Evolutionary conservation across 768 basidiomycete species (phyloP), one percentile per base, ranked within the genome.

Genomic region (Lepiota brunneoincarnata): DNA sequence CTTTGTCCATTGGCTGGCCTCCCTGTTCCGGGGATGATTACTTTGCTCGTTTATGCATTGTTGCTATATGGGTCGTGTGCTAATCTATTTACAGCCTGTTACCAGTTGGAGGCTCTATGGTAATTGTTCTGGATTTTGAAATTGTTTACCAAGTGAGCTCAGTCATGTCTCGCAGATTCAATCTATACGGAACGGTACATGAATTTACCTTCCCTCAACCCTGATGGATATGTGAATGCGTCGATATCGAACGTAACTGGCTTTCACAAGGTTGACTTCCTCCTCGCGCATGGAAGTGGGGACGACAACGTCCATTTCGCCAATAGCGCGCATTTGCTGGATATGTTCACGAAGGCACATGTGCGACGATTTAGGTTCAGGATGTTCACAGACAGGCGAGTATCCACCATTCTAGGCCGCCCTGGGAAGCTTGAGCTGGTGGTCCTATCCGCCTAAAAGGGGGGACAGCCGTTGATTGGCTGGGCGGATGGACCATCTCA

Each of bases 181-280:
- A 88, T 98, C 59, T 98, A 98, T 68, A 99, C 97, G 1, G 97
- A 99, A 62, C 86, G 97, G 15, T 98, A 98, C 76, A 94, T 98
- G 94, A 83, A 85, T 59, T 78, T 90, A 21, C 94, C 94, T 0
- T 67, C 75, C 14, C 71, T 80, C 9, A 98, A 98, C 67, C 80
- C 81, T 0, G 83, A 74, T 0, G 97, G 97, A n/a, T 99, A 99
- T 73, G 71, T 88, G 60, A 92, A 88, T 44, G 89, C 91, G 15
- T 91, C 91, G 0, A 87, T 99, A 51, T 85, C 87, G 52, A 86
- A 91, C 64, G 93, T 97, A 45, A 87, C 86, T 9, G 93, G 86
- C 2, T 99, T 98, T 77, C 72, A 81, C 58, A 75, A 89, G 54
- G 78, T 87, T 26, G 82, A 93, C 59, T 98, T 81, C 67, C 68